phyloP scores from a whole-genome alignment of 106 monocot genomes.

The Hemerocallis citrina region DNA sequence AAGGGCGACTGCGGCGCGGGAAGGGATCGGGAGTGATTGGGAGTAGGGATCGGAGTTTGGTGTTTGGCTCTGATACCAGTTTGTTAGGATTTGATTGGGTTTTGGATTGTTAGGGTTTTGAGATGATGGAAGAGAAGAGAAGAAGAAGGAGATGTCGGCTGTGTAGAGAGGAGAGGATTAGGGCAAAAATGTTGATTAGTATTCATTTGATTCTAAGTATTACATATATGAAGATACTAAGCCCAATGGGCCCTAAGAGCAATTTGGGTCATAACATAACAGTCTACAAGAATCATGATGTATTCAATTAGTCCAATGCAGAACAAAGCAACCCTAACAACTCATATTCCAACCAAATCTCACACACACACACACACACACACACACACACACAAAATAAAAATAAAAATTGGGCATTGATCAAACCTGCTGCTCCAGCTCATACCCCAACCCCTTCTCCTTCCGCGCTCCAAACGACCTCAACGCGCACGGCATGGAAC shows the following conservation, averaged over 20 bases:
- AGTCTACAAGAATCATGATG: too few species aligned
- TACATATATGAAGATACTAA: background rate
- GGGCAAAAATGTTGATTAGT: too few species aligned
- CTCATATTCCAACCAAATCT: background rate
- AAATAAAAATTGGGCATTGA: background rate
- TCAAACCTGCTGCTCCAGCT: constrained; percentile 35
- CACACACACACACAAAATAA: background rate
- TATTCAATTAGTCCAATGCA: background rate
- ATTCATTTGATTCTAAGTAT: too few species aligned
- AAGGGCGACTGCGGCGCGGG: too few species aligned
- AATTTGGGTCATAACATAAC: background rate
- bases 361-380: background rate
- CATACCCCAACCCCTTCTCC: constrained; percentile 40
- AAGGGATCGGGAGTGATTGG: too few species aligned
- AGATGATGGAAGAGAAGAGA: too few species aligned
- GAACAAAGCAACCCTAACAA: background rate
- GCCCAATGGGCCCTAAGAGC: background rate
- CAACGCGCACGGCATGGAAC: constrained; percentile 21
- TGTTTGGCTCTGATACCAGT: too few species aligned
- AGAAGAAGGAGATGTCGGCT: too few species aligned
- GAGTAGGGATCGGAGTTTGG: too few species aligned
- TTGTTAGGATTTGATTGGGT: too few species aligned
- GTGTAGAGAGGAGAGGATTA: too few species aligned
- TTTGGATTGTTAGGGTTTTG: too few species aligned
- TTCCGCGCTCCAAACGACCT: constrained; percentile 36